These are phyloP conservation scores for Barnettozyma populi DNA, from an alignment of 805 yeast genomes.

Conservation along the genomic window DNA sequence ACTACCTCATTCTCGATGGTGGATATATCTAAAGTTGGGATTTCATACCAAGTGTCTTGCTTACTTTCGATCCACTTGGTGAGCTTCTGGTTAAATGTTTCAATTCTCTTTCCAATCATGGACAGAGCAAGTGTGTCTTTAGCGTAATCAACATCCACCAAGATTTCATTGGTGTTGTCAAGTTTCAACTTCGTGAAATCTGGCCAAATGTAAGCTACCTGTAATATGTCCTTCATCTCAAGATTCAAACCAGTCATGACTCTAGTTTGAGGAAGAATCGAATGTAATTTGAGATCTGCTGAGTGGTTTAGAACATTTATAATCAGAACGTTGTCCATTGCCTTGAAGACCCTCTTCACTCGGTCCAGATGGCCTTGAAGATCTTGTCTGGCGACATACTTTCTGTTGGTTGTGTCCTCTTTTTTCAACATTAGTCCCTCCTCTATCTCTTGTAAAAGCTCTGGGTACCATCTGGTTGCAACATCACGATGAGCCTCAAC, in stretches of 20 bases:
- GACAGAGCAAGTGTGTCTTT: conserved; percentile 6
- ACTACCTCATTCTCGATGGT: not conserved
- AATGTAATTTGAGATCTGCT: conserved; percentile 15
- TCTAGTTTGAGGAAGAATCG: conserved; percentile 14
- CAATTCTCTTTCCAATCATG: conserved; percentile 5
- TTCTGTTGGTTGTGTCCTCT: not conserved
- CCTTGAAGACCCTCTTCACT: conserved; percentile 13
- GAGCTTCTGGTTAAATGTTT: conserved; percentile 10
- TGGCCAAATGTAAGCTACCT: conserved; percentile 19
- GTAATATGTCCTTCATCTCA: conserved; percentile 14
- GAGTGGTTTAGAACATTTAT: conserved; percentile 14
- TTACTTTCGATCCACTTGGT: conserved; percentile 17
- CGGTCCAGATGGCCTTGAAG: not conserved
- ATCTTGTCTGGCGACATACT: not conserved
- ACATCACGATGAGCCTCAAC: conserved; percentile 41
- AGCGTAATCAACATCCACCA: conserved; percentile 17
- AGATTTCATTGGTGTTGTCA: conserved; percentile 15
- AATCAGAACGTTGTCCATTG: conserved; percentile 16
- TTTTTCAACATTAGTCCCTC: not conserved
- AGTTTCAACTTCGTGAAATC: conserved; percentile 13
- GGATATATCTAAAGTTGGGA: conserved; percentile 11
- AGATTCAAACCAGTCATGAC: conserved; percentile 9
- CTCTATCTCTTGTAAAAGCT: conserved; percentile 29
- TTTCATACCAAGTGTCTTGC: conserved; percentile 2
- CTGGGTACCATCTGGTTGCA: conserved; percentile 38